Base-by-base conservation (phyloP, 257 asterid species). In the Capsicum chinense region DNA sequence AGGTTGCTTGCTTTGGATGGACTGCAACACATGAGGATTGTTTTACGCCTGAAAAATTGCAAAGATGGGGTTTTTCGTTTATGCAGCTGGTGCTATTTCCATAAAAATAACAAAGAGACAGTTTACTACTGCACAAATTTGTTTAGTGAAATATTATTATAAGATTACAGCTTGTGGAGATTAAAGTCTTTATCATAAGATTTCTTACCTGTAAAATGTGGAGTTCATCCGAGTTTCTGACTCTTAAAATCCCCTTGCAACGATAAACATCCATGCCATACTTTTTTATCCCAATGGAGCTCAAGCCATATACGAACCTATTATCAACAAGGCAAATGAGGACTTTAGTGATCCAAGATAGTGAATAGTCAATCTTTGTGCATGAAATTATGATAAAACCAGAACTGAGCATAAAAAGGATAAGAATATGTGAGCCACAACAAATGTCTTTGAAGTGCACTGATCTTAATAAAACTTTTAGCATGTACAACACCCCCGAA, bases 251-350 rank as follows among this genome's bases (percentile, higher is more conserved):
- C 81, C 99, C 99, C 88, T 94, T 96, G 90, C 99, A 93, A 26
- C 99, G 95, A 83, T 96, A 96, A 79, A 94, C 91, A 90, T 96
- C 98, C 98, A 96, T 96, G 89, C 88, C 94, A 80, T 93, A 86
- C 86, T 92, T 93, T 69, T 69, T 93, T 94, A 52, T 94, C 98
- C 99, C 99, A 94, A 69, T 94, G 97, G 82, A 96, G 88, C 84
- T 96, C 99, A 76, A 96, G 91, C 97, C 99, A 94, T 73, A 85
- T 48, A 58, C 90, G 92, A 62, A 92, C 90, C 99, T 95, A 66
- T 68, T 33, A 26, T 48, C 64, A 76, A 21, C 26, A 54, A 76
- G 64, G 9, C 0, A 19, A 74, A 54, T 50, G 19, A 76, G 64
- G 81, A 76, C 81, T 56, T 26, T 14, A 13, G 19, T 52, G 50